phyloP scores from a whole-genome alignment of 2,329 filamentous ascomycete genomes.

The Dichotomopilus funicola region DNA sequence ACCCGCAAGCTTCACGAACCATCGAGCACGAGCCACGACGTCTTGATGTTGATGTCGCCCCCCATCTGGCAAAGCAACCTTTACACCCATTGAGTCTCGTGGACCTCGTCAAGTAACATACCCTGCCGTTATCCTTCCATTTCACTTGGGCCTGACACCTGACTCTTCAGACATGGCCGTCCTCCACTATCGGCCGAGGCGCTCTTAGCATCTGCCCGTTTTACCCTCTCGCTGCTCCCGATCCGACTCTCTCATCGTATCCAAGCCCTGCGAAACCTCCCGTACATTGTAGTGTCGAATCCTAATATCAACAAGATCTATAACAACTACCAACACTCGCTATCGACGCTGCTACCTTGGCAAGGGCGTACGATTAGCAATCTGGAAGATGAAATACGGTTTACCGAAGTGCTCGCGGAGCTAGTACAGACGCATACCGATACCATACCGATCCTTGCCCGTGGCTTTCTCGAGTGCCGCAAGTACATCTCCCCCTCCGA shows the following conservation, averaged over 20 bases:
- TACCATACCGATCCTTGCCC: conserved; percentile 86
- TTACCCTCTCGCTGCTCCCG: conserved; percentile 86
- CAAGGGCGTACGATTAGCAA: conserved; percentile 61
- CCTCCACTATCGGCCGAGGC: conserved; percentile 76
- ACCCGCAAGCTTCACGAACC: conserved; percentile 10
- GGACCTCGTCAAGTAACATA: conserved; percentile 72
- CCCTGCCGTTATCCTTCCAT: conserved; percentile 1
- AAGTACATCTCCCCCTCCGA: conserved; percentile 78
- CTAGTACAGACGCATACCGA: conserved; percentile 92
- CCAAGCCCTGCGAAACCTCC: conserved; percentile 84
- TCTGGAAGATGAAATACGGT: conserved; percentile 80
- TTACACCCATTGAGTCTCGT: conserved; percentile 77
- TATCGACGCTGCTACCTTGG: conserved; percentile 86
- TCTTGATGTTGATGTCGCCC: conserved; percentile 68
- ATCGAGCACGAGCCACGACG: conserved; percentile 33
- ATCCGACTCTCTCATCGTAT: conserved; percentile 91
- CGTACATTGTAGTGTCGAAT: conserved; percentile 98
- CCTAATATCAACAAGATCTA: conserved; percentile 92
- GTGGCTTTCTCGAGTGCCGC: conserved; percentile 86
- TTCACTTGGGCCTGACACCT: neutral
- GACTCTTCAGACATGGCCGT: conserved; percentile 55
- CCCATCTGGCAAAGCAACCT: conserved; percentile 67
- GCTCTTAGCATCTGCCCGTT: conserved; percentile 86
- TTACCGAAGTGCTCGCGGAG: conserved; percentile 88
- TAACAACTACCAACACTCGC: conserved; percentile 88